Percentiles rank a stretch among this genome's conserved stretches.
Evolutionary conservation across 805 yeast species (phyloP).

Genomic region (Debaryomyces hansenii): DNA sequence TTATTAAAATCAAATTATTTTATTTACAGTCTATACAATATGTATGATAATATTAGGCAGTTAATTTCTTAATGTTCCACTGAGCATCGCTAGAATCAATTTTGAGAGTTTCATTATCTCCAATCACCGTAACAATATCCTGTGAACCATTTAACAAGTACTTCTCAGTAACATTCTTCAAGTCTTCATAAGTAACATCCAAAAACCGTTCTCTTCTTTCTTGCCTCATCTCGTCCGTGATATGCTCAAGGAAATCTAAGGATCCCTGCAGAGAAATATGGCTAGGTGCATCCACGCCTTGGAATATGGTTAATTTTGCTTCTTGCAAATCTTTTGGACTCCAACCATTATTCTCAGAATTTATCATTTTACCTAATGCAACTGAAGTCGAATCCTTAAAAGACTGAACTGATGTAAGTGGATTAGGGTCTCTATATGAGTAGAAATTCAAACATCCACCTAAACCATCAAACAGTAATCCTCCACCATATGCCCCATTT

Average conservation of each 20-base stretch:
- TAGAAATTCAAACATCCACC: conserved; percentile 80
- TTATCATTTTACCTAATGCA: conserved; percentile 28
- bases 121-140: conserved; percentile 45
- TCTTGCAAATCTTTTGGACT: conserved; percentile 70
- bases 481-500: conserved; percentile 99
- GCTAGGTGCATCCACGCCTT: conserved; percentile 85
- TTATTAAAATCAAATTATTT: too few relatives aligned
- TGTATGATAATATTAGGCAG: background rate
- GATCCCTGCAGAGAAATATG: conserved; percentile 80
- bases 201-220: conserved; percentile 72
- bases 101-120: conserved; percentile 28
- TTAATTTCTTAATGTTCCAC: conserved; percentile 17
- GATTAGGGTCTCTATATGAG: conserved; percentile 94
- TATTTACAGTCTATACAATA: background rate
- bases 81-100: background rate
- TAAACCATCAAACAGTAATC: conserved; percentile 77
- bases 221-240: conserved; percentile 79
- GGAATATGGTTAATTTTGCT: conserved; percentile 90
- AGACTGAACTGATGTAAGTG: conserved; percentile 63
- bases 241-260: conserved; percentile 60
- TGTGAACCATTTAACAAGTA: conserved; percentile 45
- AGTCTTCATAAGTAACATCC: conserved; percentile 61
- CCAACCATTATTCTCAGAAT: conserved; percentile 43
- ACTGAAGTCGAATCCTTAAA: conserved; percentile 54
- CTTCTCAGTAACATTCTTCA: conserved; percentile 63